A percentile compares a stretch with the other conserved stretches of the same genome.
These are phyloP conservation scores for Nemania sp. DNA, from an alignment of 2,329 filamentous ascomycete species.

Conservation along the genomic window DNA sequence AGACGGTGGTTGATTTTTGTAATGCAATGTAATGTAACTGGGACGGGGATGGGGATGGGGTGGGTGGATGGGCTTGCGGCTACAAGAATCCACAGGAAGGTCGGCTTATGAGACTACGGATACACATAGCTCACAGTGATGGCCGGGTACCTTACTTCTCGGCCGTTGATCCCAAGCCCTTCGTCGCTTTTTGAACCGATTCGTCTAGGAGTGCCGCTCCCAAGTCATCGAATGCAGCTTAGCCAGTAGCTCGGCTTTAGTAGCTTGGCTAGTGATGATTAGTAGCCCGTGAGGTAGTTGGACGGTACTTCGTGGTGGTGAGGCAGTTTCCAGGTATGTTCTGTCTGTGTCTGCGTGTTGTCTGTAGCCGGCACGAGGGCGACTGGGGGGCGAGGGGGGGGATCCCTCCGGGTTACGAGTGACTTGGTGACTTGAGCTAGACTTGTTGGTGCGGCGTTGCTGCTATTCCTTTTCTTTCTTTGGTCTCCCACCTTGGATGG, in stretches of 20 bases:
- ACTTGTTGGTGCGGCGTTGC: conserved; percentile 1
- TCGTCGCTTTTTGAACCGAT: conserved; percentile 14
- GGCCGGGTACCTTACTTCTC: conserved; percentile 30
- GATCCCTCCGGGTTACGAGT: conserved; percentile 15
- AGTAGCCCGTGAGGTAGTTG: too few species aligned
- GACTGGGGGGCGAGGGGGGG: conserved; percentile 2
- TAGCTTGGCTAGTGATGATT: too few species aligned
- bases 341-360: background rate
- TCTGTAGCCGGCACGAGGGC: conserved; percentile 10
- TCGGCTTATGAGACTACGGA: conserved; percentile 24
- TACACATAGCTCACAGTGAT: conserved; percentile 23
- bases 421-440: too few species aligned
- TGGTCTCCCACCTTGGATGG: background rate
- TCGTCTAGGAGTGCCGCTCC: conserved; percentile 31
- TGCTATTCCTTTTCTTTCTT: conserved; percentile 20
- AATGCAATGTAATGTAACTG: conserved; percentile 17
- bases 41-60: too few species aligned
- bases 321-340: background rate
- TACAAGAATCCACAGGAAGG: conserved; percentile 18
- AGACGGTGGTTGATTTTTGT: conserved; percentile 15
- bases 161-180: conserved; percentile 28
- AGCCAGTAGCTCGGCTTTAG: conserved; percentile 6
- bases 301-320: too few species aligned
- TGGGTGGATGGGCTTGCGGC: conserved; percentile 10
- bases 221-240: conserved; percentile 20